Base-by-base conservation (phyloP, 1,284 basidiomycete genomes). In the Chalciporus sp. region DNA sequence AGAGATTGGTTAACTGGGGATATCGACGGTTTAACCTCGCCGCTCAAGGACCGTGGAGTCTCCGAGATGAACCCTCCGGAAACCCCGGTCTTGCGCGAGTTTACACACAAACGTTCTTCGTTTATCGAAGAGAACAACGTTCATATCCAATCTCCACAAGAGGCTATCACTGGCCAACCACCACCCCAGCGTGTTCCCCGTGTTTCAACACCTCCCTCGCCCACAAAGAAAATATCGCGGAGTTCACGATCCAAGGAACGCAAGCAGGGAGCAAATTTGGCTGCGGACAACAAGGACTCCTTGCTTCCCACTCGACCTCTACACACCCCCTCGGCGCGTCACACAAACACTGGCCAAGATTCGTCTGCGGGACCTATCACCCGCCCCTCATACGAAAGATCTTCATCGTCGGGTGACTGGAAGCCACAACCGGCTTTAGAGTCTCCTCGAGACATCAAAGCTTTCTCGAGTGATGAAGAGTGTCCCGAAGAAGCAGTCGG, bases 1-100 rank as follows among this genome's bases (percentile, higher is more conserved):
- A 78, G 73, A 58, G 89, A 92, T 63, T 90, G 88, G 88, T 70
- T 92, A 17, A 89, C 89, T 16, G 89, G 89, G 4, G 77, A 79
- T 43, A 80, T 83, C 52, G 76, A 81, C 55, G 41, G 57, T 57
- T 44, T 55, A 42, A 40, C 55, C 55, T 57, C 60, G 20, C 56
- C 64, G 26, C 50, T 57, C 9, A 65, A 69, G 53, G 64, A 65
- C 7, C 56, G 42, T 49, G 54, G 39, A 33, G 23, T 49, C 26
- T 41, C 57, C 28, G 55, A 63, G 17, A 41, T 42, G 28, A 52
- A 69, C 17, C 42, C 31, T 41, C 52, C 65, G 41, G 63, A 66
- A 42, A 62, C 73, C 47, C 80, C 84, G 4, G 72, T 86, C 19
- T 66, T 88, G 47, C 81, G 86, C 49, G 79, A 85, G 23, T 85